phyloP scores from a whole-genome alignment of 2,329 filamentous ascomycete genomes.

The Colletotrichum sidae region DNA sequence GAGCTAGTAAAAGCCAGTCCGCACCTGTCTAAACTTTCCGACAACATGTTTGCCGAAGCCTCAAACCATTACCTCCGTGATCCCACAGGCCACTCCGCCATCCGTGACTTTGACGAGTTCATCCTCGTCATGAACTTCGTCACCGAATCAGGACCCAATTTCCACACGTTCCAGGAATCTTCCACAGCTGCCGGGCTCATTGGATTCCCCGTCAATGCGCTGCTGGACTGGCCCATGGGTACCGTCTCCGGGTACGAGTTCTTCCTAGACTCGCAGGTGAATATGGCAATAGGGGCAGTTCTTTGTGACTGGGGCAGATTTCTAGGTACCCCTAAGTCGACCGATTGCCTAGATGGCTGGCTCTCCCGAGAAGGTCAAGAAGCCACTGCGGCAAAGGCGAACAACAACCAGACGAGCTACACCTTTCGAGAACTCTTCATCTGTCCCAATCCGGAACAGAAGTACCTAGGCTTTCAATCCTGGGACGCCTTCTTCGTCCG shows the following conservation, averaged over 20 bases:
- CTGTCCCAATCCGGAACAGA: slow-evolving; percentile 63
- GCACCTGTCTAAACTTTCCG: not conserved
- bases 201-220: slow-evolving; percentile 66
- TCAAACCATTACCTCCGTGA: slow-evolving; percentile 10
- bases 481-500: slow-evolving; percentile 81
- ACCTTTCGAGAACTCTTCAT: slow-evolving; percentile 71
- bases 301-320: slow-evolving; percentile 56
- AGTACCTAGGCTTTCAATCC: slow-evolving; percentile 70
- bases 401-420: slow-evolving; percentile 53
- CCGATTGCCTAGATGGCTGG: slow-evolving; percentile 39
- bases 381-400: slow-evolving; percentile 49
- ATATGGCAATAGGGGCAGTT: slow-evolving; percentile 62
- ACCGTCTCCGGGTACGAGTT: slow-evolving; percentile 64
- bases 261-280: slow-evolving; percentile 65
- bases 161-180: not conserved
- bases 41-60: slow-evolving; percentile 20
- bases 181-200: slow-evolving; percentile 53
- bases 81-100: slow-evolving; percentile 10
- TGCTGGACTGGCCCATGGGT: slow-evolving; percentile 70
- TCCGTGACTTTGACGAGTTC: slow-evolving; percentile 19
- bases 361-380: slow-evolving; percentile 35
- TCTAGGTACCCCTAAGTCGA: slow-evolving; percentile 40
- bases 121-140: not conserved
- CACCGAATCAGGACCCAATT: slow-evolving; percentile 11
- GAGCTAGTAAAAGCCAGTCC: too few species aligned